Percentiles rank a stretch among this genome's conserved stretches.
Evolutionary conservation across 768 basidiomycete species (phyloP).

Genomic region (Boletus patriciae): DNA sequence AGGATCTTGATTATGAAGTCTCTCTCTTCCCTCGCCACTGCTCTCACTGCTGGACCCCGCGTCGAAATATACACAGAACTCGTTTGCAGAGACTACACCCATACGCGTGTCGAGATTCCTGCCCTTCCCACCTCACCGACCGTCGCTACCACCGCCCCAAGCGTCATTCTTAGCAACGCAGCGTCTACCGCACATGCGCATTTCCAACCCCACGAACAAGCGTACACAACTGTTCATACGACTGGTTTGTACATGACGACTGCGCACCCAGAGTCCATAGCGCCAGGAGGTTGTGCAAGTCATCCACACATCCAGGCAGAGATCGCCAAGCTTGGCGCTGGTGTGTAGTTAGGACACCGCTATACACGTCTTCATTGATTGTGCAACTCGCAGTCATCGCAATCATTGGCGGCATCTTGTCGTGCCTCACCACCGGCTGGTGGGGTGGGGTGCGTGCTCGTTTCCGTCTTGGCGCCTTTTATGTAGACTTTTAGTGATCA

Average conservation of each 20-base stretch:
- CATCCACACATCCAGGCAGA: background rate
- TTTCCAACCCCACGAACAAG: background rate
- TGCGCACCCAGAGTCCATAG: background rate
- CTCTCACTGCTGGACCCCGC: constrained; percentile 4
- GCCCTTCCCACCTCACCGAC: background rate
- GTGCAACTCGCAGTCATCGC: background rate
- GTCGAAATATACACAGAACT: constrained; percentile 6
- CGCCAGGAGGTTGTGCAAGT: background rate
- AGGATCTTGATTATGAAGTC: constrained; percentile 2
- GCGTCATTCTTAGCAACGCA: background rate
- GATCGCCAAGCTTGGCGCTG: background rate
- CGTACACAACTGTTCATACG: background rate
- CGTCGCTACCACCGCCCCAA: background rate
- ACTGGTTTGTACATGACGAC: background rate
- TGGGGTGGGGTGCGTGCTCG: constrained; percentile 2
- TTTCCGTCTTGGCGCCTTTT: background rate
- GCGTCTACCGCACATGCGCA: background rate
- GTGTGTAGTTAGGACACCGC: background rate
- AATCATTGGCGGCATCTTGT: constrained; percentile 3
- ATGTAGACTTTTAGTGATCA: background rate
- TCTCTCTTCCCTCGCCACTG: background rate
- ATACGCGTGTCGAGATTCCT: background rate
- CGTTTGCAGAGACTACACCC: background rate
- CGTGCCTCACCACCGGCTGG: constrained; percentile 2
- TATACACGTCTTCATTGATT: background rate